Evolutionary conservation across 2,329 filamentous ascomycete genomes (phyloP).

Genomic region (Kalmusia sp.): DNA sequence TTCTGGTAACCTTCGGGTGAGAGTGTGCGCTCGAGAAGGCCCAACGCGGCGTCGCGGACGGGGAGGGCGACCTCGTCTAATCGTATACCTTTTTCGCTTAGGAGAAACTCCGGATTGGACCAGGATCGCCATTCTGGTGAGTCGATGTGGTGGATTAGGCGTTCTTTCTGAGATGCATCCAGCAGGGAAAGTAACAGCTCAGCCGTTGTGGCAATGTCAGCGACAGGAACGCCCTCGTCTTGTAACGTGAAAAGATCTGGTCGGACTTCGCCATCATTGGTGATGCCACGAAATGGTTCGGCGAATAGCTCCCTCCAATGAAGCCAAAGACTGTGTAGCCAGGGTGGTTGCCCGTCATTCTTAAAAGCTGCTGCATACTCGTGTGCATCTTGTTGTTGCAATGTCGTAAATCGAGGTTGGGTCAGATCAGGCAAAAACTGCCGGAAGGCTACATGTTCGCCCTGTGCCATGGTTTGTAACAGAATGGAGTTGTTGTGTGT

Average conservation of each 20-base stretch:
- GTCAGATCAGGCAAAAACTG: constrained; percentile 68
- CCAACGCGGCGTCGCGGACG: constrained; percentile 56
- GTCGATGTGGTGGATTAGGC: constrained; percentile 68
- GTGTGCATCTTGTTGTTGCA: constrained; percentile 68
- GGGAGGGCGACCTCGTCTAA: constrained; percentile 56
- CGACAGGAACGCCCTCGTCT: constrained; percentile 69
- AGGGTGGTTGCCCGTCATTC: constrained; percentile 65
- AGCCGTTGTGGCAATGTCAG: constrained; percentile 60
- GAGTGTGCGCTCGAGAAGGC: constrained; percentile 52
- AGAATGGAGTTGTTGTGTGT: too few relatives aligned
- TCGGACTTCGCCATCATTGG: constrained; percentile 68
- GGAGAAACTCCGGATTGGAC: constrained; percentile 76
- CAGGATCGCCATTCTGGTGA: constrained; percentile 74
- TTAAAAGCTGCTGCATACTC: constrained; percentile 69
- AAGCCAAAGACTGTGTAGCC: constrained; percentile 58
- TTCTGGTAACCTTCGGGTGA: constrained; percentile 77
- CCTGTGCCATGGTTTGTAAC: too few relatives aligned
- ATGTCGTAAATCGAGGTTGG: constrained; percentile 67
- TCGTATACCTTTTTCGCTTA: constrained; percentile 65
- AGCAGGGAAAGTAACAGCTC: constrained; percentile 56
- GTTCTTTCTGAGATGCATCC: constrained; percentile 57
- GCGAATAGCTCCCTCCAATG: constrained; percentile 49
- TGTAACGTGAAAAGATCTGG: constrained; percentile 64
- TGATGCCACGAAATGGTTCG: constrained; percentile 75
- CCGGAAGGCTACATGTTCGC: too few relatives aligned